Evolutionary conservation across 805 yeast genomes (phyloP), one percentile per base, ranked within the genome.

Genomic region (Saccharomycopsis guyanensis): DNA sequence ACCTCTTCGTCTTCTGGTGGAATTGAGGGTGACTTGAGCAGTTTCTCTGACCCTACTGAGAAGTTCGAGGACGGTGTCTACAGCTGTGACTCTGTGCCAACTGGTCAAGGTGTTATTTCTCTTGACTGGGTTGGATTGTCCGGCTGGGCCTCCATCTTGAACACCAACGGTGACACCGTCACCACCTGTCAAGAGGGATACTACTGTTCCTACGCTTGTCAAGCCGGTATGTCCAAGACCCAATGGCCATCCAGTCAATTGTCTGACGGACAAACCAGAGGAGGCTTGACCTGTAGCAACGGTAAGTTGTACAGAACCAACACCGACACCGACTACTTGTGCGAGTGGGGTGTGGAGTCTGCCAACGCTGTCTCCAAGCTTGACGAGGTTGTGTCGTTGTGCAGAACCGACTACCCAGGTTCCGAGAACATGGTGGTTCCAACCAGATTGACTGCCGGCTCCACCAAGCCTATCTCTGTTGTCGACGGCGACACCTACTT

Each of bases 351-450:
- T 56, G 64, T 60, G 36, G 59, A 75, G 48, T 61, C 75, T 44
- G 84, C 86, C 46, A 55, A 59, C 46, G 83, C 79, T 49, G 72
- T 66, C 36, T 71, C 76, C 50, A 71, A 84, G 57, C 67, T 86
- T 49, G 60, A 65, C 55, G 63, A 82, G 50, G 73, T 73, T 44
- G 88, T 91, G 58, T 91, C 97, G 50, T 69, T 93, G 60, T 93
- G 98, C 76, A 85, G 97, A 74, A 91, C 98, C 53, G 98, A 91
- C 66, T 91, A 91, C 78, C 98, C 98, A 62, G 98, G 98, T 71
- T 82, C 96, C 55, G 98, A 91, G 73, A 88, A 88, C 77, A 93
- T 91, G 97, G 94, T 82, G 56, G 75, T 91, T 53, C 97, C 98
- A 65, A 89, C 97, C 51, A 71, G 77, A 53, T 83, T 89, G 44